Evolutionary conservation across 2,329 filamentous ascomycete genomes (phyloP), one percentile per base, ranked within the genome.

Genomic region (Pseudogymnoascus sp.): DNA sequence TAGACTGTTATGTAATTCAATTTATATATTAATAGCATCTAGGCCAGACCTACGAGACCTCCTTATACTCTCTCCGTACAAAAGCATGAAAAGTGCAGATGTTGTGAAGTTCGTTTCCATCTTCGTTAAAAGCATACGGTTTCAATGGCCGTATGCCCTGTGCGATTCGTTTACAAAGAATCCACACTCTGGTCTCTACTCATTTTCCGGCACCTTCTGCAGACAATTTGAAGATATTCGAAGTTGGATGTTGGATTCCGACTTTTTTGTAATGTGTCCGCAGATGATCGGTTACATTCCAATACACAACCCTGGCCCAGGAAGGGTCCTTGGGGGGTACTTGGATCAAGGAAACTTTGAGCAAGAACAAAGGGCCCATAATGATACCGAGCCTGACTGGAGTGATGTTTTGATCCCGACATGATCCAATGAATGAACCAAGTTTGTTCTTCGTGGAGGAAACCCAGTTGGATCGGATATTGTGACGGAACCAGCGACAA

Each of bases 181-280:
- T 19, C 28, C 51, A 57, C 25, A 57, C 28, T 34, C 51, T 13
- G 51, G 51, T 7, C 51, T 57, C 28, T 57, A 34, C 51, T 34
- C 51, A 34, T 57, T 57, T 10, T 34, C 51, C 28, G 19, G 21
- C 28, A 13, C n/a, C 51, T 57, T 57, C n/a, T 34, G 5, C 11
- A 57, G 34, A 57, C 51, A 57, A 19, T 57, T 57, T 4, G 51
- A 14, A 19, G 51, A 57, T 57, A 57, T 57, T 19, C 51, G 51
- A 19, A 57, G 51, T 57, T 57, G 51, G 51, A 57, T 57, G 51
- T 19, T 57, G n/a, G 51, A 57, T 34, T 57, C 51, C 10, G 51
- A 57, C 51, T 57, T 57, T 34, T 57, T 57, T 34, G 51, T 57
- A 19, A 57, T 57, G 51, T 57, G 51, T 10, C 51, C 51, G 3